Evolutionary conservation across 2,329 filamentous ascomycete genomes (phyloP).

Genomic region (Chalaropsis ovoidea): DNA sequence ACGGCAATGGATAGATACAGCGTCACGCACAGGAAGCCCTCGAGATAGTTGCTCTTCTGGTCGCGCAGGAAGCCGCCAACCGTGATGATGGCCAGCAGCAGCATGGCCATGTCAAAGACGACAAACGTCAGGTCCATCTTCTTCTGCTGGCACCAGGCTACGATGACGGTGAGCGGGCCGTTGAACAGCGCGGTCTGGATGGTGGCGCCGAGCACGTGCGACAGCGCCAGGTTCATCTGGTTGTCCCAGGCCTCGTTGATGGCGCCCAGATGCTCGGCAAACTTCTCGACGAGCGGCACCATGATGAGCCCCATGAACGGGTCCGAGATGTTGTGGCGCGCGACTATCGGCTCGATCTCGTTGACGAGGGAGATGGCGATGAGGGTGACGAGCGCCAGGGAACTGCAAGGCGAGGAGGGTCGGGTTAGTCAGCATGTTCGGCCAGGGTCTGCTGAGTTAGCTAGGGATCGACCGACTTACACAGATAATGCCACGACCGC

Average conservation of each 20-base stretch:
- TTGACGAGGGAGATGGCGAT: constrained; percentile 64
- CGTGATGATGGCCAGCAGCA: constrained; percentile 75
- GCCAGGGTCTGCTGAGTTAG: neutral
- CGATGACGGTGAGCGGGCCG: constrained; percentile 69
- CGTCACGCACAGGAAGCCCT: constrained; percentile 69
- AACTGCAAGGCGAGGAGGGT: constrained; percentile 34
- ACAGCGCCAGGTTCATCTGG: constrained; percentile 74
- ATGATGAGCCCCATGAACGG: constrained; percentile 61
- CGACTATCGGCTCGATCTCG: constrained; percentile 54
- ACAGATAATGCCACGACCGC: constrained; percentile 51
- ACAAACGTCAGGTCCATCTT: constrained; percentile 75
- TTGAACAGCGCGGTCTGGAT: constrained; percentile 87
- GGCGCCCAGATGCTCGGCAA: constrained; percentile 73
- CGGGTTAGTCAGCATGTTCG: neutral
- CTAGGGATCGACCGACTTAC: constrained; percentile 8
- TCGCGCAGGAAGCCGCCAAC: constrained; percentile 82
- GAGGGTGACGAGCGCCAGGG: constrained; percentile 59
- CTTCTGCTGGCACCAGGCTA: constrained; percentile 66
- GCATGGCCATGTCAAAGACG: constrained; percentile 70
- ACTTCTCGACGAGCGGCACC: constrained; percentile 73
- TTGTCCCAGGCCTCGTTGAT: constrained; percentile 77
- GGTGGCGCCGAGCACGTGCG: constrained; percentile 75
- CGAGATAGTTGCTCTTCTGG: constrained; percentile 81
- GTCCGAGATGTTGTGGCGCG: constrained; percentile 39
- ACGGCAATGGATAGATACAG: constrained; percentile 52